Base-by-base conservation (phyloP, 345 rosid genomes). In the Eucalyptus shirleyi region DNA sequence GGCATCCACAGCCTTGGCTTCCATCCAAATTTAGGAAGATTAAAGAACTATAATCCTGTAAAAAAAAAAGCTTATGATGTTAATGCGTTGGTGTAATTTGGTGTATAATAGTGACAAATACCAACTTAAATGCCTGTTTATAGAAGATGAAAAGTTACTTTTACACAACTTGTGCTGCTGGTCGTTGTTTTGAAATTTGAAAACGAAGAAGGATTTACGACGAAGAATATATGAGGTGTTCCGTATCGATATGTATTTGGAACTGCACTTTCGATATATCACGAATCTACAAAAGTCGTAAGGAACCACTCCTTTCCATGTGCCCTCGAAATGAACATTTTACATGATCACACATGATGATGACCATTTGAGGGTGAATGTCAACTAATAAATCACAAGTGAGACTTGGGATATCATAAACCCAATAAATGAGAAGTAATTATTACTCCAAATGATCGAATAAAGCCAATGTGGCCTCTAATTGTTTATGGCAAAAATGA, bases 371-470 rank as follows among this genome's bases (percentile, higher is more conserved):
- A 69, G 37, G 12, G 4, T 17, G 24, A 40, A 18, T 7, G 12
- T 69, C 21, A 19, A 69, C 24, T 69, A 9, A 69, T 32, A 19
- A 62, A 67, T 32, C 80, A 8, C 23, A 37, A 3, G 5, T 21
- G 9, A 11, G 40, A 21, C 28, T 21, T 40, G 1, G 2, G 3
- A 72, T 72, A 19, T 72, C 8, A 18, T 1, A 3, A 37, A 37
- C 4, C 2, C 12, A 3, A 19, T 34, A 34, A 18, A 72, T 72
- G 34, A 18, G 34, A 9, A 72, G 4, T 72, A 34, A 72, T 19
- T 5, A 37, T 21, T 34, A 0, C 44, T 72, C 24, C 1, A 0
- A 37, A 72, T 15, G 0, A 37, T 45, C 0, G 0, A 18, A 72
- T 72, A 6, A 72, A 72, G 34, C 26, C 5, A 72, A 9, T 37